A percentile compares a stretch with the other conserved stretches of the same genome.
Evolutionary conservation across 768 basidiomycete genomes (phyloP).

Genomic region (Roridomyces roridus): DNA sequence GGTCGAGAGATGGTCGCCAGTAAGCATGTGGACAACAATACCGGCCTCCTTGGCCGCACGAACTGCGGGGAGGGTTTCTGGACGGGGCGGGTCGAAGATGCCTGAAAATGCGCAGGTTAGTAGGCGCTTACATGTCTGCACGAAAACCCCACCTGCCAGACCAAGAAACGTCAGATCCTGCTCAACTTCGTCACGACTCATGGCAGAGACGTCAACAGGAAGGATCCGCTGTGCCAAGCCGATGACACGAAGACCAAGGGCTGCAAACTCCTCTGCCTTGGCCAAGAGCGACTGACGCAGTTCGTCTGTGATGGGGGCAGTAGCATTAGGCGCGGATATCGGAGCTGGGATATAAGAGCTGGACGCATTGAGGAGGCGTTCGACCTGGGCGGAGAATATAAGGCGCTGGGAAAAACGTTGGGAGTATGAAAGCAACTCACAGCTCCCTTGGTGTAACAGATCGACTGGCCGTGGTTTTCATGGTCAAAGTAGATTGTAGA

Average conservation of each 20-base stretch:
- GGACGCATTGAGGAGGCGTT: constrained; percentile 58
- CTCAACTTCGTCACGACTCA: constrained; percentile 52
- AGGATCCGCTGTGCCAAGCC: constrained; percentile 39
- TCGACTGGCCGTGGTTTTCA: constrained; percentile 25
- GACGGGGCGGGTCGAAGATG: constrained; percentile 62
- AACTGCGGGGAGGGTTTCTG: constrained; percentile 58
- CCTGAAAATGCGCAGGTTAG: constrained; percentile 23
- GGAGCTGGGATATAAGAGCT: constrained; percentile 37
- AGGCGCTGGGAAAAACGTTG: too few relatives aligned
- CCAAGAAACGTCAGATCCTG: constrained; percentile 55
- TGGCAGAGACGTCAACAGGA: constrained; percentile 27
- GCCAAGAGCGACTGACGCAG: constrained; percentile 32
- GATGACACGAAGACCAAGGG: constrained; percentile 48
- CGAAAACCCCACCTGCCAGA: constrained; percentile 38
- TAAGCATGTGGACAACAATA: constrained; percentile 51
- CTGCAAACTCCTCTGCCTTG: constrained; percentile 45
- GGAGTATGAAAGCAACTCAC: too few relatives aligned
- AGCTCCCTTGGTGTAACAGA: constrained; percentile 44
- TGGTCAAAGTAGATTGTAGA: constrained; percentile 42
- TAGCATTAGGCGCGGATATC: constrained; percentile 24
- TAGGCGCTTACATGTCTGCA: neutral
- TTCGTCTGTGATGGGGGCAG: constrained; percentile 36
- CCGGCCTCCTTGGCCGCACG: constrained; percentile 57
- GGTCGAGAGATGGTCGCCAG: constrained; percentile 44
- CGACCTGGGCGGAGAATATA: too few relatives aligned